phyloP scores from a whole-genome alignment of 805 yeast genomes.

The Candida chauliodis region DNA sequence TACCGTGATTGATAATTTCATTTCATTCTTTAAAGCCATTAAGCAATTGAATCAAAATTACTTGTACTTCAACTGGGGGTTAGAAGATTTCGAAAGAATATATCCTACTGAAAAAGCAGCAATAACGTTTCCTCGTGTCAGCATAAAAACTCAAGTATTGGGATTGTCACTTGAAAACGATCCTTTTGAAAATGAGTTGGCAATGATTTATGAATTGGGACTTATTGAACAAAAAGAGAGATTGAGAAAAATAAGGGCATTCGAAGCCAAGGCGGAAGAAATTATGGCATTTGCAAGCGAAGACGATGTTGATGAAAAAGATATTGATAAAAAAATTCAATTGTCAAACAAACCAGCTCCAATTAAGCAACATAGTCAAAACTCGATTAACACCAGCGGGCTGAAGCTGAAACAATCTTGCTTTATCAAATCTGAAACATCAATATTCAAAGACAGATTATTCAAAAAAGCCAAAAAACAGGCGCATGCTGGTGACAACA shows the following conservation, averaged over 20 bases:
- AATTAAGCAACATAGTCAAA: not conserved
- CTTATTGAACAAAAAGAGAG: slow-evolving; percentile 61
- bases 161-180: slow-evolving; percentile 78
- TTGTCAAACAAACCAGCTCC: slow-evolving; percentile 10
- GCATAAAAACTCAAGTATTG: slow-evolving; percentile 52
- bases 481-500: not conserved
- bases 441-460: slow-evolving; percentile 6
- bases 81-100: slow-evolving; percentile 29
- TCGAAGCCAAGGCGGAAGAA: slow-evolving; percentile 25
- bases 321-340: slow-evolving; percentile 10
- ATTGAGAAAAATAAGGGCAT: slow-evolving; percentile 42
- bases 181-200: slow-evolving; percentile 78
- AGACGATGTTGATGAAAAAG: slow-evolving; percentile 14
- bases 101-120: slow-evolving; percentile 37
- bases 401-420: slow-evolving; percentile 6
- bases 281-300: slow-evolving; percentile 12
- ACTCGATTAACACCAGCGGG: not conserved
- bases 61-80: slow-evolving; percentile 21
- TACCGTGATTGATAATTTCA: slow-evolving; percentile 73
- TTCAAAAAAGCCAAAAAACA: slow-evolving; percentile 6
- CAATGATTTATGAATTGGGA: slow-evolving; percentile 64
- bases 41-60: slow-evolving; percentile 57
- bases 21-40: slow-evolving; percentile 62
- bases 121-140: slow-evolving; percentile 51
- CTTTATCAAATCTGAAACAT: slow-evolving; percentile 10